Conservation (phyloP, 371 early-diverging fungal species). For the Dinochytrium kinnereticum region DNA sequence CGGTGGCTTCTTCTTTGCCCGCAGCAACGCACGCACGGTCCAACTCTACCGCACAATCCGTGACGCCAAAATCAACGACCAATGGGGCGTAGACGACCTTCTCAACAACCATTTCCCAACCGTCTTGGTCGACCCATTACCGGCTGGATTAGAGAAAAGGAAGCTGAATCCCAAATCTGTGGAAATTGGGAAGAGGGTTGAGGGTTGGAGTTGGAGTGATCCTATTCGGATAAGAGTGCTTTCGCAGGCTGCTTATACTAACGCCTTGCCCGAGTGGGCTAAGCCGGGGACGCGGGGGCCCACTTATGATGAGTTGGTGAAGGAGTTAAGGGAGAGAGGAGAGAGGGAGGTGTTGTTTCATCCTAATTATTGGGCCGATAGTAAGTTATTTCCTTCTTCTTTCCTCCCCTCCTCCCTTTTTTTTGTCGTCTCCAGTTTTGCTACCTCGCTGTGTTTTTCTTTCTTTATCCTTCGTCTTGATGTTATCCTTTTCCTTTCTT, state of each 20-base stretch:
- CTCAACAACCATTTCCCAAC: conserved; percentile 15
- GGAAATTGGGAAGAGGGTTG: too few species aligned
- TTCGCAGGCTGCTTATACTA: conserved; percentile 20
- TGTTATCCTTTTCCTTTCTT: background rate
- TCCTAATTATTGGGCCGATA: conserved; percentile 22
- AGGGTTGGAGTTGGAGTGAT: background rate
- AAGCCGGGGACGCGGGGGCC: conserved; percentile 2
- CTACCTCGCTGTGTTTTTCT: background rate
- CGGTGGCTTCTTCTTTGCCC: conserved; percentile 29
- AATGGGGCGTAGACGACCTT: conserved; percentile 23
- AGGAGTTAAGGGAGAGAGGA: conserved; percentile 17
- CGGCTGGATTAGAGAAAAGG: conserved; percentile 7
- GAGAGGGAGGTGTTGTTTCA: conserved; percentile 20
- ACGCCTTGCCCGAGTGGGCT: conserved; percentile 10
- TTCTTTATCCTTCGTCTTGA: background rate
- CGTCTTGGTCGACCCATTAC: conserved; percentile 26
- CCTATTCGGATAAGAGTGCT: conserved; percentile 18
- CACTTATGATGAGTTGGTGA: background rate
- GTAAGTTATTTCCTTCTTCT: background rate
- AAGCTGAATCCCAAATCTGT: background rate
- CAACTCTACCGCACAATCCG: conserved; percentile 9
- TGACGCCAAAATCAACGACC: conserved; percentile 10
- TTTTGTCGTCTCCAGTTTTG: background rate
- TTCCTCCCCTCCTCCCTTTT: background rate
- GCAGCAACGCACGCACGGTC: conserved; percentile 6